Conservation (phyloP, 768 basidiomycete species). For the Pisolithus tinctorius region DNA sequence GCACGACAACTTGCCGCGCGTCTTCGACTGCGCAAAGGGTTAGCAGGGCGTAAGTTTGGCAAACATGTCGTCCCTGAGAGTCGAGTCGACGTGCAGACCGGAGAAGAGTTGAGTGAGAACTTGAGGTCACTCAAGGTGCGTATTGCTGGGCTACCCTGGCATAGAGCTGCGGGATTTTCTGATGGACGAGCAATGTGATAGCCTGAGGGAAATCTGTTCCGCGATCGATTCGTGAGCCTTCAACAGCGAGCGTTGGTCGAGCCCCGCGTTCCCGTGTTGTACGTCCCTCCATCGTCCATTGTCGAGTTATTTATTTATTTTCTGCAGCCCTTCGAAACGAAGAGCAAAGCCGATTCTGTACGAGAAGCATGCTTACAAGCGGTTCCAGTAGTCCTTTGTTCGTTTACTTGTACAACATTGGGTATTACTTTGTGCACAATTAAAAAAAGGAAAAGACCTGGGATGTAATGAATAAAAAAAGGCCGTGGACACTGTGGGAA, state of each 20-base stretch:
- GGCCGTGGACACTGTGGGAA: conserved; percentile 27
- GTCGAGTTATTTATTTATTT: too few relatives aligned
- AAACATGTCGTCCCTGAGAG: conserved; percentile 69
- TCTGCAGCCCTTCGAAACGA: conserved; percentile 19
- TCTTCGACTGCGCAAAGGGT: conserved; percentile 53
- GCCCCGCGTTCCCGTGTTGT: conserved; percentile 78
- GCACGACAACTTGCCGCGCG: conserved; percentile 36
- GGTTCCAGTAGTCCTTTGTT: conserved; percentile 40
- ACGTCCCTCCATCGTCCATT: conserved; percentile 5
- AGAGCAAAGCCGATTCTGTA: conserved; percentile 53
- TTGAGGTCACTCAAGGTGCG: conserved; percentile 76
- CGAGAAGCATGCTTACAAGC: conserved; percentile 77
- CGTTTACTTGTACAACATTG: too few relatives aligned
- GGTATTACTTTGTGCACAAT: too few relatives aligned
- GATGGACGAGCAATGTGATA: conserved; percentile 20
- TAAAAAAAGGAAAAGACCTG: too few relatives aligned
- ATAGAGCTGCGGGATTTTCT: too few relatives aligned
- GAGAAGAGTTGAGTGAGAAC: conserved; percentile 84
- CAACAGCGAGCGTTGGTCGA: conserved; percentile 86
- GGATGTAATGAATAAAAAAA: neutral
- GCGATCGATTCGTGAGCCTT: conserved; percentile 80
- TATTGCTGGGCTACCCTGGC: neutral
- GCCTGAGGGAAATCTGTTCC: conserved; percentile 93
- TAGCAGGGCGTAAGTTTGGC: conserved; percentile 72
- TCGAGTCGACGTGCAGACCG: conserved; percentile 78